Base-by-base conservation (phyloP, 2,329 filamentous ascomycete genomes). In the Neodidymelliopsis sp. region DNA sequence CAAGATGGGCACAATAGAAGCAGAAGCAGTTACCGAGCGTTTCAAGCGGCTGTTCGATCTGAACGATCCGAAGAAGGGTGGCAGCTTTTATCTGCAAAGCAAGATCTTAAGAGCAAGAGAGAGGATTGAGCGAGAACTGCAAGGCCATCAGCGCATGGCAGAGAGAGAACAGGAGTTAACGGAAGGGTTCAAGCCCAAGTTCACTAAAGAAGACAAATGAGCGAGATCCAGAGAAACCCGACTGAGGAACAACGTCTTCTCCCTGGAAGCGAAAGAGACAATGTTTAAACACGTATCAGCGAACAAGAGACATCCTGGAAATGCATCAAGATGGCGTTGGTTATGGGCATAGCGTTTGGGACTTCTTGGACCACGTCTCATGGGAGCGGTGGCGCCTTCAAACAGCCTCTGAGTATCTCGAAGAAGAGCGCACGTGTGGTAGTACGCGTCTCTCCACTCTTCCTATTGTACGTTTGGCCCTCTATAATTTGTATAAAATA, bases 31-130 rank as follows among this genome's bases (percentile, higher is more conserved):
- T 45, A 87, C 89, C 75, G 85, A 88, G 62, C 83, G 91, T 43
- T 99, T 97, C 81, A 97, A 97, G 84, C 86, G 88, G 58, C 79
- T 99, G 36, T 99, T 97, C 72, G 94, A 99, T 75, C 79, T 84
- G 63, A 99, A 99, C 77, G 90, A 99, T 59, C 93, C 94, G 9
- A 82, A 95, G 75, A 96, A 96, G 70, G 94, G 94, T 25, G 94
- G 94, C 42, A 97, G 91, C 67, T 99, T 99, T 76, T 99, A 99
- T 75, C 81, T 99, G 37, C 94, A 99, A 77, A 97, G 93, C 81
- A 99, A 99, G 78, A 85, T 99, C 45, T 77, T 97, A 62, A 82
- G 94, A 55, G 94, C 94, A 49, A 84, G 93, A 65, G 93, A 99
- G 77, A 81, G 94, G 57, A 88, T 99, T 76, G 93, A 97, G 78